A percentile compares a stretch with the other conserved stretches of the same genome.
Conservation (phyloP, 768 basidiomycete genomes). For the Fibroporia radiculosa region DNA sequence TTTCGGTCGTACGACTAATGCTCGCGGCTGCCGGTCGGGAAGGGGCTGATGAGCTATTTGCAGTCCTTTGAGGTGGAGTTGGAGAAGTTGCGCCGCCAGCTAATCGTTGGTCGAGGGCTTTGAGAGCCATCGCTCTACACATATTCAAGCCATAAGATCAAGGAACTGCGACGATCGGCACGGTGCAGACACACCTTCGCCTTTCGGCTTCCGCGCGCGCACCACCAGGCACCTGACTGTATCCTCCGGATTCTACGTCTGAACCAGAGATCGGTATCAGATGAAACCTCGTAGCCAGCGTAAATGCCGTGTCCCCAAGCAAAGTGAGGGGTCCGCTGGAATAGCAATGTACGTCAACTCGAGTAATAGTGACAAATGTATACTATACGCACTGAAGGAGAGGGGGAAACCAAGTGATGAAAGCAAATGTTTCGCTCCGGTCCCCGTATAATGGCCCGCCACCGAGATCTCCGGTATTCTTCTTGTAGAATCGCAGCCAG, state of each 20-base stretch:
- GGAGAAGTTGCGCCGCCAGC: constrained; percentile 43
- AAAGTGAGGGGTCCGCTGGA: constrained; percentile 67
- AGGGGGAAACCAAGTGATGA: constrained; percentile 96
- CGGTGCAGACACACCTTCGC: constrained; percentile 63
- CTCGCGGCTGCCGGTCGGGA: constrained; percentile 4
- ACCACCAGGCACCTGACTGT: constrained; percentile 73
- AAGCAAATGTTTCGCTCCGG: constrained; percentile 91
- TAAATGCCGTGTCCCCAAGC: constrained; percentile 62
- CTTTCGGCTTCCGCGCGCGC: constrained; percentile 95
- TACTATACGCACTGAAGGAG: constrained; percentile 78
- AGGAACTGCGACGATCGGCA: neutral
- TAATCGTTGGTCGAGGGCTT: constrained; percentile 90
- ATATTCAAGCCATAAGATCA: neutral
- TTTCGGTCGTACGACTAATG: neutral
- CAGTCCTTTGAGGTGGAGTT: constrained; percentile 10
- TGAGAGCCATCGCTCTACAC: constrained; percentile 85
- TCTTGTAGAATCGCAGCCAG: constrained; percentile 96
- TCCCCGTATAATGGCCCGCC: constrained; percentile 80
- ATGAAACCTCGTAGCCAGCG: constrained; percentile 57
- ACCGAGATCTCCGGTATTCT: constrained; percentile 59
- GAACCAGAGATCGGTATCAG: constrained; percentile 58
- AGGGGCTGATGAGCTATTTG: constrained; percentile 10
- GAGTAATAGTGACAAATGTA: neutral
- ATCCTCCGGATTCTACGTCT: constrained; percentile 69
- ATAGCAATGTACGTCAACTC: neutral